phyloP scores from a whole-genome alignment of 441 rosid species.

The Adansonia rubrostipa region DNA sequence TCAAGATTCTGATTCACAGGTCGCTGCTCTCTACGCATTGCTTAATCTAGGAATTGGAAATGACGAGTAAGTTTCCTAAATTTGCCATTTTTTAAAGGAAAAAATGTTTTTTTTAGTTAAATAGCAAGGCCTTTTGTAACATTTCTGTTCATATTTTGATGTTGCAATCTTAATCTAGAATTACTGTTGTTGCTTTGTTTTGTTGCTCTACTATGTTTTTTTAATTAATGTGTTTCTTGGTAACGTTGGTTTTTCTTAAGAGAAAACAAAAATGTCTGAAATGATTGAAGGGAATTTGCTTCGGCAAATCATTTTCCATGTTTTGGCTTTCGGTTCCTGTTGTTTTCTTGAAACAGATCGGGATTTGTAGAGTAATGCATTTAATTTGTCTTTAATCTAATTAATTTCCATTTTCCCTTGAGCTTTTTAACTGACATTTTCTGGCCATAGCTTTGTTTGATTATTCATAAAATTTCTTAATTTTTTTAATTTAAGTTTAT shows the following conservation, averaged over 20 bases:
- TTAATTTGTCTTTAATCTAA: conserved; percentile 19
- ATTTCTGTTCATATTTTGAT: background rate
- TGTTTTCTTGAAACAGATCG: conserved; percentile 26
- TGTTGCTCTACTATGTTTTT: background rate
- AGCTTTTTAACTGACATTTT: background rate
- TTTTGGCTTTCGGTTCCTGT: conserved; percentile 15
- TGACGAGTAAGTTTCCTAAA: conserved; percentile 61
- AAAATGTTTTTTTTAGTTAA: background rate
- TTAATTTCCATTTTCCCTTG: background rate
- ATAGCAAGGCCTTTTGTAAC: background rate
- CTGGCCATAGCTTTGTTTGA: background rate
- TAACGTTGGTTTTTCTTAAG: background rate
- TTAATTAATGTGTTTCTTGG: background rate
- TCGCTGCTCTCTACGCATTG: conserved; percentile 81
- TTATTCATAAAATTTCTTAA: background rate
- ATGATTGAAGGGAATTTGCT: conserved; percentile 5
- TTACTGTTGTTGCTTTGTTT: background rate
- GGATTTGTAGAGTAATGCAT: conserved; percentile 7
- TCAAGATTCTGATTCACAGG: conserved; percentile 52
- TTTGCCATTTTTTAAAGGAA: background rate
- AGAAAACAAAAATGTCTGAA: background rate
- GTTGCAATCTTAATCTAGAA: background rate
- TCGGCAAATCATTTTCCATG: conserved; percentile 48
- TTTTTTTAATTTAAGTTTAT: no score
- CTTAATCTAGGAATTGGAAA: conserved; percentile 96